Base-by-base conservation (phyloP, 805 yeast species). In the Metschnikowia arizonensis region DNA sequence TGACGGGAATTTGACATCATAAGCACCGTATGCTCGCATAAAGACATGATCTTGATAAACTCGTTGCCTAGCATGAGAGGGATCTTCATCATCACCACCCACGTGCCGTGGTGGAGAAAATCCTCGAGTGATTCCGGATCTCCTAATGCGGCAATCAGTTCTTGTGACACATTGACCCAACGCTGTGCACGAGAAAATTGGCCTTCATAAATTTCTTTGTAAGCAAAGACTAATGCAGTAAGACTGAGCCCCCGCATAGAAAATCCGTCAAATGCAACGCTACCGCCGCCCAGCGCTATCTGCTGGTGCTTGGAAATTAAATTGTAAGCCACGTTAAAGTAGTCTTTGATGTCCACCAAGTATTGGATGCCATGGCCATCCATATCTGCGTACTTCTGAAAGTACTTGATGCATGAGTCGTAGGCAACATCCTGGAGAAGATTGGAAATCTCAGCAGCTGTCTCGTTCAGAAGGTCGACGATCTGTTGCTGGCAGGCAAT, bases 321-420 rank as follows among this genome's bases (percentile, higher is more conserved):
- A 38, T 45, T 47, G 37, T 30, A 35, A 10, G 52, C 52, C 37
- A 49, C 42, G 28, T 35, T 49, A 37, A 47, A 49, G 34, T 47
- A 49, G 33, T 44, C 48, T 21, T 43, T 49, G 24, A 44, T 30
- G 33, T 50, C 53, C 25, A 47, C 38, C 18, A 47, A 32, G 24
- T 50, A 48, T 19, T 44, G 53, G 31, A 50, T 32, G 12, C 49
- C 49, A 31, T 42, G 47, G 30, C 45, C 24, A 12, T 48, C 47
- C 42, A 42, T 41, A 32, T 39, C 33, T 3, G 49, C 36, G 32
- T 47, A 47, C 23, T 44, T 40, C 47, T 35, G 30, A 31, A 50
- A 47, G 36, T 37, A 35, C 29, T 31, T 38, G 33, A 37, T 36
- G 33, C 44, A 37, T 5, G 28, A 37, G 17, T 35, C 42, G 39